Conservation (phyloP, 495 filamentous ascomycete genomes). For the Poronia punctata region DNA sequence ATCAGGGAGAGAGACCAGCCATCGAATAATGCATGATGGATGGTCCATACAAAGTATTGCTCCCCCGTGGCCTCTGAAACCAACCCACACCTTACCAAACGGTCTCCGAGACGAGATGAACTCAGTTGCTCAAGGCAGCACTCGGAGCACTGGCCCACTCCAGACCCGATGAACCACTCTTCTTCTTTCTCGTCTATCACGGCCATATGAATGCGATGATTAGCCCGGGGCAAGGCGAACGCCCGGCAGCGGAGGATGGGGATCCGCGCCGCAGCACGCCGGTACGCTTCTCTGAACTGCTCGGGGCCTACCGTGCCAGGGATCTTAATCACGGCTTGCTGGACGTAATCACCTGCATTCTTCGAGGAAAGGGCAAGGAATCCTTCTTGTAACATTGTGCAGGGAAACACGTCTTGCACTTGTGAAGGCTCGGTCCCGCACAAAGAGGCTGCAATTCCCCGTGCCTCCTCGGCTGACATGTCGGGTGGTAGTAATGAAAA, state of each 20-base stretch:
- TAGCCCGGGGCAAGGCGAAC: constrained; percentile 8
- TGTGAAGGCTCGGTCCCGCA: no score
- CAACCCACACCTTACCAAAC: constrained; percentile 8
- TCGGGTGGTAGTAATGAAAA: no score
- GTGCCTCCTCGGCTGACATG: no score
- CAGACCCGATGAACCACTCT: no score
- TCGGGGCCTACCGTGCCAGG: constrained; percentile 26
- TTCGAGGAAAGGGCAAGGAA: constrained; percentile 37
- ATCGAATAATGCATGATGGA: constrained; percentile 61
- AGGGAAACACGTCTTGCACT: constrained; percentile 55
- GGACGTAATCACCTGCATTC: constrained; percentile 29
- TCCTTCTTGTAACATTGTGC: constrained; percentile 53
- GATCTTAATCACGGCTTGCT: constrained; percentile 32
- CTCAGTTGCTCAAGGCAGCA: no score
- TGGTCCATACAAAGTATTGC: constrained; percentile 44
- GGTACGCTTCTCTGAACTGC: constrained; percentile 36
- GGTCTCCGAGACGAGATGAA: no score
- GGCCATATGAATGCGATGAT: no score
- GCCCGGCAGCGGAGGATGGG: constrained; percentile 14
- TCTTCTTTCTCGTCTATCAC: no score
- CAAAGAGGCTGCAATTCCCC: no score
- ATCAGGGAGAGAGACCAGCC: constrained; percentile 45
- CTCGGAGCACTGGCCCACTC: no score
- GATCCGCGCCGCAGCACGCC: constrained; percentile 1
- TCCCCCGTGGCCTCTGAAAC: neutral